Percentiles rank a stretch among this genome's conserved stretches.
Conservation (phyloP, 2,329 filamentous ascomycete genomes). For the Paraphaeosphaeria minitans region DNA sequence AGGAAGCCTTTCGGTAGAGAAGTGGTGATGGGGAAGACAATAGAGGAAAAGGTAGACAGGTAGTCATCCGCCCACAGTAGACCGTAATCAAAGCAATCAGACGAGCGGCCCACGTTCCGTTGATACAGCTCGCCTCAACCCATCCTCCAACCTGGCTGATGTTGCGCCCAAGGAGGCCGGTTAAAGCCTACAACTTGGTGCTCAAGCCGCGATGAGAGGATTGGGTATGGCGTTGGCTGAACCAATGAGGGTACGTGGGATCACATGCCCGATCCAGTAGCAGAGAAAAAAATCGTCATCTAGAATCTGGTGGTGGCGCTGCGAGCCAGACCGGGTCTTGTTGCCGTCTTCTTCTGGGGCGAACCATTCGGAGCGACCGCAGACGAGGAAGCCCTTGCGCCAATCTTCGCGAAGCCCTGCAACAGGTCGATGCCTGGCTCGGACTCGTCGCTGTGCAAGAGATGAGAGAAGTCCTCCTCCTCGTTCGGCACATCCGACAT, state of each 20-base stretch:
- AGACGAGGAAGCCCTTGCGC: slow-evolving; percentile 43
- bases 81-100: neutral
- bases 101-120: neutral
- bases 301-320: slow-evolving; percentile 45
- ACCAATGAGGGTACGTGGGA: neutral
- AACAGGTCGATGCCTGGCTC: slow-evolving; percentile 72
- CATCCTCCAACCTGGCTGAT: slow-evolving; percentile 21
- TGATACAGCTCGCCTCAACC: slow-evolving; percentile 10
- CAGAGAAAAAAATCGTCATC: neutral
- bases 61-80: neutral
- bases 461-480: slow-evolving; percentile 61
- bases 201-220: slow-evolving; percentile 25
- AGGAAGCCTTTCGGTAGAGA: slow-evolving; percentile 1
- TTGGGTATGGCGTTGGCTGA: slow-evolving; percentile 7
- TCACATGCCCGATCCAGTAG: neutral
- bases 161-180: slow-evolving; percentile 26
- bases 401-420: slow-evolving; percentile 78
- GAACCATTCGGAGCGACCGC: slow-evolving; percentile 43
- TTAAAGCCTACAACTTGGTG: slow-evolving; percentile 25
- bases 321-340: slow-evolving; percentile 36
- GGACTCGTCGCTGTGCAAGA: slow-evolving; percentile 64
- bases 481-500: slow-evolving; percentile 41
- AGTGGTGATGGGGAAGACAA: slow-evolving; percentile 17
- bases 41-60: slow-evolving; percentile 7
- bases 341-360: slow-evolving; percentile 33